These are phyloP conservation scores for Oehlia diaphana DNA, from an alignment of 192 early-diverging fungal species.

Conservation along the genomic window DNA sequence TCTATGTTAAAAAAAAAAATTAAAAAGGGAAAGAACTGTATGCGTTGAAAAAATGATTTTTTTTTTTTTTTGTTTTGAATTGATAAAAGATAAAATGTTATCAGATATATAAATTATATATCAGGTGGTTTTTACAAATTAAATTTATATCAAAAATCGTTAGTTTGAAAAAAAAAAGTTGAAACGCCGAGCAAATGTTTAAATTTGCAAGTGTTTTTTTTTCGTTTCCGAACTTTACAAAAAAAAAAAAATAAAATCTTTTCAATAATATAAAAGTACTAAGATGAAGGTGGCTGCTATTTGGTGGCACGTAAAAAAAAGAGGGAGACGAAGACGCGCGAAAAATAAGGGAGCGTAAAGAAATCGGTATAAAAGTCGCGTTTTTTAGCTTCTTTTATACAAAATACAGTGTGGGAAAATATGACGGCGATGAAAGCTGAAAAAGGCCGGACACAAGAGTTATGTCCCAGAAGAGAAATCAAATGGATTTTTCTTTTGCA, in stretches of 20 bases:
- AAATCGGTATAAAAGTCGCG: constrained; percentile 11
- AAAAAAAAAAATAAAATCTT: background rate
- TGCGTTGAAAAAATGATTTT: background rate
- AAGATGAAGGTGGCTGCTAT: constrained; percentile 17
- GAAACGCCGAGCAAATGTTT: background rate
- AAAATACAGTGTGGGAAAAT: constrained; percentile 15
- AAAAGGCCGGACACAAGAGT: background rate
- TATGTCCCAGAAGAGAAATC: constrained; percentile 8
- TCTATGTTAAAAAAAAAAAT: background rate
- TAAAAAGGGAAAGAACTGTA: background rate
- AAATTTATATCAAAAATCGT: background rate
- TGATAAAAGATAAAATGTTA: background rate
- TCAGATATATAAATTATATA: background rate
- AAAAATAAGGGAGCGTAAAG: constrained; percentile 21
- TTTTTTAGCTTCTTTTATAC: constrained; percentile 18
- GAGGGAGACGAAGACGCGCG: constrained; percentile 18
- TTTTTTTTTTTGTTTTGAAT: background rate
- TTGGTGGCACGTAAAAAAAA: constrained; percentile 11
- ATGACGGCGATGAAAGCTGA: background rate
- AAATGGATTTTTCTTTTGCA: constrained; percentile 13
- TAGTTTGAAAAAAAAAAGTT: background rate
- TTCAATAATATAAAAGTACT: background rate
- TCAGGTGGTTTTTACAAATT: background rate
- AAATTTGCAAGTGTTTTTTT: background rate
- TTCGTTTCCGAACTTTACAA: background rate